Conservation (phyloP, 306 rosid genomes). For the Luffa aegyptiaca region DNA sequence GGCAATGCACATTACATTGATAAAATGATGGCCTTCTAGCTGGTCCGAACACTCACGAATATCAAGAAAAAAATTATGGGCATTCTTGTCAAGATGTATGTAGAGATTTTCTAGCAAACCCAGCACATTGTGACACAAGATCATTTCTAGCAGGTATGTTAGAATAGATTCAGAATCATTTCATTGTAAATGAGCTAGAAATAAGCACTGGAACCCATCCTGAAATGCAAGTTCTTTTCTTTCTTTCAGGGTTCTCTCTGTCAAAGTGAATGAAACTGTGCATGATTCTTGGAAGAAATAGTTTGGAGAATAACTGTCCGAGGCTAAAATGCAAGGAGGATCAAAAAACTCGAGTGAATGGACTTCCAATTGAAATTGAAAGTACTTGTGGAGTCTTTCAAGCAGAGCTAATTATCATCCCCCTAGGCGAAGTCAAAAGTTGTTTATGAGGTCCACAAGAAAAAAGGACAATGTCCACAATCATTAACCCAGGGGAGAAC, state of each 20-base stretch:
- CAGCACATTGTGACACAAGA: not conserved
- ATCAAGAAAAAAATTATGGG: too few relatives aligned
- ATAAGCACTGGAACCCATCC: not conserved
- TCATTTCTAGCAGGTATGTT: not conserved
- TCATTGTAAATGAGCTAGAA: not conserved
- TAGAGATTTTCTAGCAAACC: not conserved
- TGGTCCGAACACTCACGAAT: too few relatives aligned
- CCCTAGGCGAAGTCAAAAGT: not conserved
- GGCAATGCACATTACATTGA: not conserved
- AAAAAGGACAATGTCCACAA: not conserved
- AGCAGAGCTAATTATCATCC: not conserved
- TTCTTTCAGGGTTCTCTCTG: not conserved
- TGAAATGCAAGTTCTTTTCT: not conserved
- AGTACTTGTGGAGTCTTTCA: not conserved
- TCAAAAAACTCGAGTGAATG: not conserved
- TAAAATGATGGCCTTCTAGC: too few relatives aligned
- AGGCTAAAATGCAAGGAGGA: not conserved
- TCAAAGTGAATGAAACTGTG: not conserved
- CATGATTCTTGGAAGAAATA: not conserved
- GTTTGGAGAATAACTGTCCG: not conserved
- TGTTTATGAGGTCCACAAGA: not conserved
- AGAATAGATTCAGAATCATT: not conserved
- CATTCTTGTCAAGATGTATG: not conserved
- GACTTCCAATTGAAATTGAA: not conserved
- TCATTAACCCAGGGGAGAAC: not conserved